phyloP scores from a whole-genome alignment of 768 basidiomycete species.

The Lentinula boryana region DNA sequence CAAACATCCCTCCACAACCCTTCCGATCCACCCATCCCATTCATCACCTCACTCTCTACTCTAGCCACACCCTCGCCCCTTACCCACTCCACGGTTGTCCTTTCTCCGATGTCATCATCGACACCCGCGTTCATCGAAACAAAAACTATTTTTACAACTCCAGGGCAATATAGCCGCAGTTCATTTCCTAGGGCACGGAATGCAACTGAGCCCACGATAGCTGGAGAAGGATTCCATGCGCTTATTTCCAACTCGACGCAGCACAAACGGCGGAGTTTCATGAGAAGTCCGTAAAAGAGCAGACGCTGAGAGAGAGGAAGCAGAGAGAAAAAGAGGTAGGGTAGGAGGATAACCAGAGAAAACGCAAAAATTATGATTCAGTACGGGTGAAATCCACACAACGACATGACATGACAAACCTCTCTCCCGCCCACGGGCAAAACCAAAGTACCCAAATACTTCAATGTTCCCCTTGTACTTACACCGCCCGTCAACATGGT shows the following conservation, averaged over 20 bases:
- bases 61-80: conserved; percentile 16
- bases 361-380: too few relatives aligned
- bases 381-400: not conserved
- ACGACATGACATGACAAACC: conserved; percentile 28
- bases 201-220: conserved; percentile 33
- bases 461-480: conserved; percentile 25
- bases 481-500: conserved; percentile 13
- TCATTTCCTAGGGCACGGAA: conserved; percentile 55
- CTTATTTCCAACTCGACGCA: conserved; percentile 61
- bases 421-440: conserved; percentile 52
- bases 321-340: not conserved
- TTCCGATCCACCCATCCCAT: conserved; percentile 11
- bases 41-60: conserved; percentile 18
- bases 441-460: conserved; percentile 60
- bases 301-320: conserved; percentile 39
- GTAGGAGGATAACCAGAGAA: too few relatives aligned
- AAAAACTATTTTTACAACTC: conserved; percentile 48
- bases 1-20: conserved; percentile 26
- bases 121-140: conserved; percentile 23
- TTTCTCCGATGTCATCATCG: conserved; percentile 41
- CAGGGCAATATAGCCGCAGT: conserved; percentile 53
- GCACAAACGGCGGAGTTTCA: conserved; percentile 42
- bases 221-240: conserved; percentile 57
- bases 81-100: conserved; percentile 37
- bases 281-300: conserved; percentile 53